Evolutionary conservation across 2,329 filamentous ascomycete genomes (phyloP).

Genomic region (Fusarium scirpi): DNA sequence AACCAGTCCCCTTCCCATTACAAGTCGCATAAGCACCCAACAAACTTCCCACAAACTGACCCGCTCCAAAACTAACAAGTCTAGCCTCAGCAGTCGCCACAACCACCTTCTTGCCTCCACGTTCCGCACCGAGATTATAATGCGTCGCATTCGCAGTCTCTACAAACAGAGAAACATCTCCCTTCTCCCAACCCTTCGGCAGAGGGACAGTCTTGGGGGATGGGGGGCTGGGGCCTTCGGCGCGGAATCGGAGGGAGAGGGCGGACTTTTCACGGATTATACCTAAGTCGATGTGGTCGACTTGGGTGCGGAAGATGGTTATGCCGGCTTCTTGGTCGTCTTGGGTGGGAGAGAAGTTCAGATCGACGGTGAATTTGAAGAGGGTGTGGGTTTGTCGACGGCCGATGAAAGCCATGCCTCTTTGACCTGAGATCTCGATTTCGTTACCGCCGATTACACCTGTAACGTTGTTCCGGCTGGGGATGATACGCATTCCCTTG

Average conservation of each 20-base stretch:
- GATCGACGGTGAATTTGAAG: constrained; percentile 23
- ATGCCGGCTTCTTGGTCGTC: constrained; percentile 23
- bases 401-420: constrained; percentile 25
- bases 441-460: not conserved
- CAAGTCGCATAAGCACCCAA: constrained; percentile 35
- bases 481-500: constrained; percentile 5
- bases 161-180: not conserved
- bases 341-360: constrained; percentile 12
- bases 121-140: constrained; percentile 15
- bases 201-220: constrained; percentile 5
- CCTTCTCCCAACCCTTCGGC: constrained; percentile 18
- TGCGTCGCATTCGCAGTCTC: constrained; percentile 24
- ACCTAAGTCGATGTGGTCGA: constrained; percentile 34
- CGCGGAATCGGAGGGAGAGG: constrained; percentile 15
- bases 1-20: constrained; percentile 17
- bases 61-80: constrained; percentile 23
- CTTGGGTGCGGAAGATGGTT: constrained; percentile 26
- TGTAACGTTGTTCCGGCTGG: constrained; percentile 24
- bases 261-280: constrained; percentile 13
- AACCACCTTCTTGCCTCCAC: not conserved
- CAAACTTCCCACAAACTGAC: constrained; percentile 24
- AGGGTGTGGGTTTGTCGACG: constrained; percentile 28
- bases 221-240: constrained; percentile 7
- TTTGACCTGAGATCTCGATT: constrained; percentile 20
- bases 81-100: constrained; percentile 15